These are phyloP conservation scores for Collybia sp. DNA, from an alignment of 768 basidiomycete genomes.

Conservation along the genomic window DNA sequence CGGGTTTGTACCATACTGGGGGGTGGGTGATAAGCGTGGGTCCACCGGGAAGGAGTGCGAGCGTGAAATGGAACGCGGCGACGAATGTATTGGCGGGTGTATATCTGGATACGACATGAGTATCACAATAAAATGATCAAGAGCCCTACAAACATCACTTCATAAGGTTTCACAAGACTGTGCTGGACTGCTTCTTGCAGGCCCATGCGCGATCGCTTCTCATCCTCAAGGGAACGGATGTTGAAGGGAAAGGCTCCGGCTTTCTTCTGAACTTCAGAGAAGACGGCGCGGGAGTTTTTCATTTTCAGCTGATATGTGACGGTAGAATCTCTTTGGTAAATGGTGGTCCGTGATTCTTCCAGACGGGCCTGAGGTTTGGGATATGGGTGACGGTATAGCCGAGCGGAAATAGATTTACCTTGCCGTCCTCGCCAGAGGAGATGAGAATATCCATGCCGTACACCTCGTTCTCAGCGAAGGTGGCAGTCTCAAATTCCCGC, in stretches of 20 bases:
- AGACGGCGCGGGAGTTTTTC: constrained; percentile 95
- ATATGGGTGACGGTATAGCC: constrained; percentile 2
- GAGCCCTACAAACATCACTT: constrained; percentile 68
- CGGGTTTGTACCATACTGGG: constrained; percentile 90
- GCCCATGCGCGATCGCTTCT: constrained; percentile 93
- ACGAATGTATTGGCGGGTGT: constrained; percentile 82
- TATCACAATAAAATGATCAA: not conserved
- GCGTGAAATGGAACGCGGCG: constrained; percentile 96
- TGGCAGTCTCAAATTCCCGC: constrained; percentile 78
- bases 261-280: constrained; percentile 97
- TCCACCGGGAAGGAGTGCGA: constrained; percentile 87
- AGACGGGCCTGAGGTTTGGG: constrained; percentile 61
- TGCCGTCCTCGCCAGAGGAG: constrained; percentile 85
- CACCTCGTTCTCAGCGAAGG: constrained; percentile 91
- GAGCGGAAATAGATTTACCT: constrained; percentile 44
- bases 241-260: constrained; percentile 99
- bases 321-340: constrained; percentile 85
- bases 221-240: constrained; percentile 89
- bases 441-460: constrained; percentile 93
- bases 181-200: constrained; percentile 96
- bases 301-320: constrained; percentile 96
- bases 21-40: constrained; percentile 84
- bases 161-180: constrained; percentile 89
- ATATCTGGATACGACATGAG: constrained; percentile 40
- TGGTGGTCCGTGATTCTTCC: constrained; percentile 86